A percentile compares a stretch with the other conserved stretches of the same genome.
phyloP scores from a whole-genome alignment of 2,329 filamentous ascomycete species.

The Ophiostoma himal-ulmi region DNA sequence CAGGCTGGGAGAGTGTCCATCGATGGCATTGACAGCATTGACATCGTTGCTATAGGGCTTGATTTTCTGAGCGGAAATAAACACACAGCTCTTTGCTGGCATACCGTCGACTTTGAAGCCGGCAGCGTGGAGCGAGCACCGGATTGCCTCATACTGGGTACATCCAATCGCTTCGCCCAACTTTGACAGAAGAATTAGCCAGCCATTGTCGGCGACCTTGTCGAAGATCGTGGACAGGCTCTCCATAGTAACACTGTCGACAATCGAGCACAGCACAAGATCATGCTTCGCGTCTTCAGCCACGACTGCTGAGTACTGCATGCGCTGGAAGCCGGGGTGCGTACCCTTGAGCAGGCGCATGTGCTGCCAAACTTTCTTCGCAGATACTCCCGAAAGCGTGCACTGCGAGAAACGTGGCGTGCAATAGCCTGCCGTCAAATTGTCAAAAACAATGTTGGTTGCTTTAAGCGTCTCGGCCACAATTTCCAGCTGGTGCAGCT shows the following conservation, averaged over 20 bases:
- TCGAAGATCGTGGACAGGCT: background rate
- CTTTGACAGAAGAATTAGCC: constrained; percentile 20
- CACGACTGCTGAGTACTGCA: background rate
- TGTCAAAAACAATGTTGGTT: constrained; percentile 29
- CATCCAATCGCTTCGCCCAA: background rate
- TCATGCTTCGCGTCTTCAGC: background rate
- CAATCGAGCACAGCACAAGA: constrained; percentile 17
- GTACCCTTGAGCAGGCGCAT: background rate
- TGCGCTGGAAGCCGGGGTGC: constrained; percentile 14
- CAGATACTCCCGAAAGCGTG: constrained; percentile 29
- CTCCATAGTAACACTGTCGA: background rate
- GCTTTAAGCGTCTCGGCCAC: constrained; percentile 26
- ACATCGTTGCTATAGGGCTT: background rate
- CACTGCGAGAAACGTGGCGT: constrained; percentile 35
- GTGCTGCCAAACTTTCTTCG: constrained; percentile 15
- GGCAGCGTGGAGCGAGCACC: background rate
- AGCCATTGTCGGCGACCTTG: constrained; percentile 16
- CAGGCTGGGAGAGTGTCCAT: too few relatives aligned
- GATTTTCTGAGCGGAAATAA: constrained; percentile 18
- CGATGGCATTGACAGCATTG: background rate
- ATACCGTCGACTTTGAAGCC: constrained; percentile 9
- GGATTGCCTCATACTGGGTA: background rate
- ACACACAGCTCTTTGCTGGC: background rate
- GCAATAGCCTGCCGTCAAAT: constrained; percentile 28
- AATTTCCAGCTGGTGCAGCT: constrained; percentile 21